Evolutionary conservation across 352 stramenopile genomes (phyloP), one percentile per base, ranked within the genome.

Genomic region (Pythium apleroticum): DNA sequence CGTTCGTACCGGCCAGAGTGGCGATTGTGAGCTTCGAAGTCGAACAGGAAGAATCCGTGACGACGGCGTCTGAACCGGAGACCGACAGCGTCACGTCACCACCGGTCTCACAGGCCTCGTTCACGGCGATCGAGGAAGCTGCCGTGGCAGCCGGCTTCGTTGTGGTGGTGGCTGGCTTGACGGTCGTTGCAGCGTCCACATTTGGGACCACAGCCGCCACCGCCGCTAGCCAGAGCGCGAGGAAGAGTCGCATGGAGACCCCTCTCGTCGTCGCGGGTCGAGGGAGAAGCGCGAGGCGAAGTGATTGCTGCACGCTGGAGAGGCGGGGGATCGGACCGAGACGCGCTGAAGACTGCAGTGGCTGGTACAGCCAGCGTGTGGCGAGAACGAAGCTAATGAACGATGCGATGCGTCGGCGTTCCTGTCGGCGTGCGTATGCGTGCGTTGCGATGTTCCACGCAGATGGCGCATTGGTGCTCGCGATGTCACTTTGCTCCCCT

Each of bases 41-140:
- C 19, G 66, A 60, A 58, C 80, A 90, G 27, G 65, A 37, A 14
- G 69, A 57, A 37, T 65, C 71, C 25, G 78, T 68, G 27, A 89
- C 74, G 52, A 82, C 31, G 11, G 68, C 80, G 57, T 73, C 12
- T 19, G 46, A 65, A 35, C 66, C 63, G 39, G 76, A 68, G 11
- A 56, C 57, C 30, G 45, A 24, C 17, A 72, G 54, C 58, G 52
- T 62, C 45, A 68, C 65, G 35, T 45, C 50, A 46, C 46, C 59
- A 33, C 59, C 65, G 17, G 20, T n/a, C 20, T 46, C 25, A 43
- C 65, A 72, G 11, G 20, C 24, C 6, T 27, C 15, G 15, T 24
- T 31, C n/a, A 25, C 31, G 7, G n/a, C 11, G 19, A 30, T 33
- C 6, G 59, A 43, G 14, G 33, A 49, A 14, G 37, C 22, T 33